Evolutionary conservation across 345 rosid genomes (phyloP).

Genomic region (Physaria fendleri): DNA sequence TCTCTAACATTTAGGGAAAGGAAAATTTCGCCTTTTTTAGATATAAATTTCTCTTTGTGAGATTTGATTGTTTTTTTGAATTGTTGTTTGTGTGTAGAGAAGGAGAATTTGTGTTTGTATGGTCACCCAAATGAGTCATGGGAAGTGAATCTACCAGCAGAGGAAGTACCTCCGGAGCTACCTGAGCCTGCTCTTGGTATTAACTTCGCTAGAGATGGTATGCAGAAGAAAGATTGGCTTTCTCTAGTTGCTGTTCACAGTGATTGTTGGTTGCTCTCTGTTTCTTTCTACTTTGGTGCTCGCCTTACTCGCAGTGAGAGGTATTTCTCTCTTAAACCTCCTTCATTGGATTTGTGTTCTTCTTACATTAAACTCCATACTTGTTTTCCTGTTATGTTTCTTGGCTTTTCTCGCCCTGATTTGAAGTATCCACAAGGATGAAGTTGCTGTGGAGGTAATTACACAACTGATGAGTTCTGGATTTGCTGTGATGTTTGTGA

Average conservation of each 20-base stretch:
- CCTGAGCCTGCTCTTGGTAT: slow-evolving; percentile 98
- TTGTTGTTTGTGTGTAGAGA: slow-evolving; percentile 38
- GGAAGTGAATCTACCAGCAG: slow-evolving; percentile 94
- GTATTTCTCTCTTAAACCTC: slow-evolving; percentile 28
- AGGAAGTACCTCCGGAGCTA: slow-evolving; percentile 95
- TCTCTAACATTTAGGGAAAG: no score
- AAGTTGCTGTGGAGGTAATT: no score
- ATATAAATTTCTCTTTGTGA: background rate
- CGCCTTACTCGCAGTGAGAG: slow-evolving; percentile 91
- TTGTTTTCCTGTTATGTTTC: background rate
- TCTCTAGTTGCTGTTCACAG: slow-evolving; percentile 92
- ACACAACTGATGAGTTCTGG: slow-evolving; percentile 81
- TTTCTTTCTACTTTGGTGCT: slow-evolving; percentile 92
- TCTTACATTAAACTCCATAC: background rate
- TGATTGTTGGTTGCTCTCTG: slow-evolving; percentile 97
- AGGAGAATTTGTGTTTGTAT: slow-evolving; percentile 92
- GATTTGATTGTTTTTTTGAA: slow-evolving; percentile 18
- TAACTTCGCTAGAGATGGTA: slow-evolving; percentile 94
- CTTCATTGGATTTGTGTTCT: background rate
- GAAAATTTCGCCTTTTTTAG: background rate
- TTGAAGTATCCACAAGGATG: no score
- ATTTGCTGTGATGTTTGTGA: slow-evolving; percentile 77
- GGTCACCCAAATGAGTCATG: slow-evolving; percentile 89
- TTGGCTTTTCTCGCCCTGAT: background rate
- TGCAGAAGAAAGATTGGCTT: slow-evolving; percentile 93